These are phyloP conservation scores for Hypericum perforatum DNA, from an alignment of 345 rosid genomes.

Conservation along the genomic window DNA sequence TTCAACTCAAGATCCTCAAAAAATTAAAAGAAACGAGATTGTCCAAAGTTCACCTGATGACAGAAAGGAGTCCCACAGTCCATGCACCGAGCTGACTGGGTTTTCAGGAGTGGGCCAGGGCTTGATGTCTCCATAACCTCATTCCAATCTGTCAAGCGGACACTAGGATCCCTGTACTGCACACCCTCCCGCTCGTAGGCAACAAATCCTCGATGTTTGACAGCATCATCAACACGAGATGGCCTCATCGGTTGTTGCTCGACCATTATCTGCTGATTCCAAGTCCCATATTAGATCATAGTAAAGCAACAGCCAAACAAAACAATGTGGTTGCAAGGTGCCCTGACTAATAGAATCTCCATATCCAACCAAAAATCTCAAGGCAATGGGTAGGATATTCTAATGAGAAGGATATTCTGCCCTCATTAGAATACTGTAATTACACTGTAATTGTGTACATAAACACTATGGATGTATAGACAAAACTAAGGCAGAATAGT, in stretches of 20 bases:
- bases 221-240: constrained; percentile 46
- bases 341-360: background rate
- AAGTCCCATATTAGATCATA: constrained; percentile 4
- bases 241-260: constrained; percentile 48
- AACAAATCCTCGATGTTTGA: constrained; percentile 76
- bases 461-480: no score
- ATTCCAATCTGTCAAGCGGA: constrained; percentile 80
- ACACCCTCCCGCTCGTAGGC: constrained; percentile 91
- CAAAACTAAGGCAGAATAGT: no score
- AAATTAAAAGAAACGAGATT: background rate
- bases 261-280: constrained; percentile 28
- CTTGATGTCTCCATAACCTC: constrained; percentile 82
- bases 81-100: constrained; percentile 99
- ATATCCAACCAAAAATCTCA: background rate
- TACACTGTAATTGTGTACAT: no score
- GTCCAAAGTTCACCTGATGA: constrained; percentile 59
- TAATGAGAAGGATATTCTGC: no score
- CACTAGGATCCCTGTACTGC: constrained; percentile 78
- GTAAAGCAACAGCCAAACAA: background rate
- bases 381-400: no score
- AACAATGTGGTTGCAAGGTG: background rate
- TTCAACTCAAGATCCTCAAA: background rate
- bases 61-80: constrained; percentile 99
- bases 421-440: no score
- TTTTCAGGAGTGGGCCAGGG: constrained; percentile 75